phyloP scores from a whole-genome alignment of 495 filamentous ascomycete species.

The Alectoria sarmentosa region DNA sequence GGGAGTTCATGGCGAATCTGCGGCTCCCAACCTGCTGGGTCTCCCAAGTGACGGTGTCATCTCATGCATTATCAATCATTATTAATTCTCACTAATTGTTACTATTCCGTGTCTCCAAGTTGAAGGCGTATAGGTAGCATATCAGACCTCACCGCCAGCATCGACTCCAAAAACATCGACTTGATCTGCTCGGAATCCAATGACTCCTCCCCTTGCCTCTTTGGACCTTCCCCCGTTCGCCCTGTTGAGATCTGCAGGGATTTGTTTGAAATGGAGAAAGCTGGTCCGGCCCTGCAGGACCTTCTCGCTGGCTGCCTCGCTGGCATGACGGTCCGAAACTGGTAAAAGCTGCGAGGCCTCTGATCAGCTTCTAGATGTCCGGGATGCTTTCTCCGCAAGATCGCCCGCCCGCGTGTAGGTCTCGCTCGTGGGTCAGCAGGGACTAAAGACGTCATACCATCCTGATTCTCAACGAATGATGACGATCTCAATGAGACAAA shows the following conservation, averaged over 20 bases:
- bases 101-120: not conserved
- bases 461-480: not conserved
- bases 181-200: conserved; percentile 1
- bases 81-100: too few relatives aligned
- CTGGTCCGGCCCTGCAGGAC: conserved; percentile 1
- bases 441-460: not conserved
- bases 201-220: conserved; percentile 4
- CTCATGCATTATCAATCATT: too few relatives aligned
- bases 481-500: not conserved
- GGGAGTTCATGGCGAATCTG: conserved; percentile 1
- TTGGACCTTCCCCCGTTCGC: not conserved
- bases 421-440: conserved; percentile 9
- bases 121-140: not conserved
- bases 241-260: conserved; percentile 6
- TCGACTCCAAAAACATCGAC: not conserved
- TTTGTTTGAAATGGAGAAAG: not conserved
- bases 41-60: not conserved
- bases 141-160: not conserved
- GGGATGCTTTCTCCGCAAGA: conserved; percentile 7
- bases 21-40: conserved; percentile 7
- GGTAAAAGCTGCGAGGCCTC: conserved; percentile 11
- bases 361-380: not conserved
- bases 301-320: not conserved
- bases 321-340: not conserved
- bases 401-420: not conserved